Evolutionary conservation across 1,139 yeast genomes (phyloP).

Genomic region (Taiozyma sp.): DNA sequence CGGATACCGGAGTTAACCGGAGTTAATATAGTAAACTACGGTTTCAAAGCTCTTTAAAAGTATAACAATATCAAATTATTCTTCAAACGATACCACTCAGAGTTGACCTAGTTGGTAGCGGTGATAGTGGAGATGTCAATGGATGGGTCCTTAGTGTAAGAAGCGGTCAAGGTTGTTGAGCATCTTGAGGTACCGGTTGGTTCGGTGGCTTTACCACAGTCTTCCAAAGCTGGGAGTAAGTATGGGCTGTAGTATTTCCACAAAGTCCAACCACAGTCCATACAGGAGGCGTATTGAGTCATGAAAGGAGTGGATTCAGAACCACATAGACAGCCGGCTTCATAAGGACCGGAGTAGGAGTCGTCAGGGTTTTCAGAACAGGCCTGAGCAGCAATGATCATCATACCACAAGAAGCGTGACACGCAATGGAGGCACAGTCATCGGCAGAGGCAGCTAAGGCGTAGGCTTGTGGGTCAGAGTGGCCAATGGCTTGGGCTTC

Average conservation of each 20-base stretch:
- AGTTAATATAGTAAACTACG: not conserved
- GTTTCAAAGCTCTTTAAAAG: not conserved
- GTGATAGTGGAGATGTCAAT: constrained; percentile 12
- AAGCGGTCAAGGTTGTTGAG: constrained; percentile 18
- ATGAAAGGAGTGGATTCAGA: constrained; percentile 16
- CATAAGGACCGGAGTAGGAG: constrained; percentile 17
- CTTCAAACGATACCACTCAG: not conserved
- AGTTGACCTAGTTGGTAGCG: not conserved
- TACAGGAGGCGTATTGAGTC: constrained; percentile 18
- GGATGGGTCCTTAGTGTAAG: constrained; percentile 11
- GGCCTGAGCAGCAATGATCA: constrained; percentile 10
- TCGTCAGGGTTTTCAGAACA: constrained; percentile 11
- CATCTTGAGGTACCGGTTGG: constrained; percentile 25
- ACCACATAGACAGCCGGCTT: constrained; percentile 24
- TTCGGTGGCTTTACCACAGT: constrained; percentile 21
- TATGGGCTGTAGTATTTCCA: constrained; percentile 25
- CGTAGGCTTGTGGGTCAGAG: constrained; percentile 14
- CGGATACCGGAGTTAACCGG: not conserved
- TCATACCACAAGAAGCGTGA: constrained; percentile 12
- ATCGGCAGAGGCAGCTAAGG: constrained; percentile 13
- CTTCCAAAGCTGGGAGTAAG: constrained; percentile 22
- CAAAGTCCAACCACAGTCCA: constrained; percentile 29
- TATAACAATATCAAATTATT: not conserved
- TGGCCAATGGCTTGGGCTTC: constrained; percentile 13
- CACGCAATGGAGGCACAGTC: constrained; percentile 12